Base-by-base conservation (phyloP, 148 eudicot species). In the Amaranthus hypochondriacus region DNA sequence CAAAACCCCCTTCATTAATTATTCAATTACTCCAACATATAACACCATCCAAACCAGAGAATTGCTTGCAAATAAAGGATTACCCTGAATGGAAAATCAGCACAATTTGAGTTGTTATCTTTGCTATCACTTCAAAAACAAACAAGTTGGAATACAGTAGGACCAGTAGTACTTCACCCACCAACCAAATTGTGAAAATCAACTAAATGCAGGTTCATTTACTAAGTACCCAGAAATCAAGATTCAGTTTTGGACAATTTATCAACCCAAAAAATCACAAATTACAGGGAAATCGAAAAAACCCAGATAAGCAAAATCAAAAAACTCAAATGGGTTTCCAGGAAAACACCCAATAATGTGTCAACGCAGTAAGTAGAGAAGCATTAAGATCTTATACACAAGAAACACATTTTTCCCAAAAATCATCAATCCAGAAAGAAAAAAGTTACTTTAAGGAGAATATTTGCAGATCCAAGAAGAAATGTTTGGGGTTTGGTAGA, bases 401-500 rank as follows among this genome's bases (percentile, higher is more conserved):
- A 18, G 18, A 18, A 18, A 18, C 18, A 18, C 18, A 18, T 18
- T 18, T 18, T 18, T 18, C 18, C 2, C 43, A 48, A 46, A 47
- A 51, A 61, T 43, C 15, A 60, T 56, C 73, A 52, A 56, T 76
- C 3, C 13, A n/a, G 61, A 50, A 47, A 71, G 62, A 71, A 67
- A 21, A 13, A 49, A 4, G 10, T 10, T 61, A 43, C 70, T n/a
- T 62, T 56, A 39, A 13, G 39, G 67, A 76, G 86, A 81, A 84
- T 84, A 70, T 79, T 55, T 76, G 75, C 78, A 82, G 82, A 78
- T 81, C 83, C 85, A 87, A 81, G 87, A 85, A 76, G 72, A 80
- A 76, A 81, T 80, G 77, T 82, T 73, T 72, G 70, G 71, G 42
- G 43, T 42, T 73, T 66, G 56, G 46, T 62, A 50, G 73, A 71